A percentile compares a stretch with the other conserved stretches of the same genome.
Evolutionary conservation across 192 early-diverging fungal species (phyloP).

Genomic region (Backusella luteola): DNA sequence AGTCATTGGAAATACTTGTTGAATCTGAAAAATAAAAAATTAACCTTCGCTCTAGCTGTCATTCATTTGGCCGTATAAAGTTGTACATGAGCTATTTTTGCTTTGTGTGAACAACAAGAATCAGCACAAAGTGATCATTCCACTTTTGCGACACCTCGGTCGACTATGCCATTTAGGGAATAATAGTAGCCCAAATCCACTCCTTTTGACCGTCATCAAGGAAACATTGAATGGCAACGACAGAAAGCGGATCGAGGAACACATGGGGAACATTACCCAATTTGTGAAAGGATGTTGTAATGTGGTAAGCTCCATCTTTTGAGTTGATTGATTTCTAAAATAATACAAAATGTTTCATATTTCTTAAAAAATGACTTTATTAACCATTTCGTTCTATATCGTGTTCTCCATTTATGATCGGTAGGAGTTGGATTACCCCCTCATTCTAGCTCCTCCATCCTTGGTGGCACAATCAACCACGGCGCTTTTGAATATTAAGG

Average conservation of each 20-base stretch:
- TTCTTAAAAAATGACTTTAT: not conserved
- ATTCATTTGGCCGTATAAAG: constrained; percentile 15
- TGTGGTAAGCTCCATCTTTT: not conserved
- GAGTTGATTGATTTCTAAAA: not conserved
- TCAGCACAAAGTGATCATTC: constrained; percentile 6
- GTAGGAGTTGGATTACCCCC: constrained; percentile 7
- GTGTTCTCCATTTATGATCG: not conserved
- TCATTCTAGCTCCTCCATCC: not conserved
- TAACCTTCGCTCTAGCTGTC: not conserved
- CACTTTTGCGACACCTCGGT: not conserved
- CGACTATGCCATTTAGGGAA: not conserved
- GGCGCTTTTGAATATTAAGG: not conserved
- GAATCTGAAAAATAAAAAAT: not conserved
- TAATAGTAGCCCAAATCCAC: not conserved
- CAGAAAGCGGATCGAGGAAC: not conserved
- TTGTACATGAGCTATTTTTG: not conserved
- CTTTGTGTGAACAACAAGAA: constrained; percentile 16
- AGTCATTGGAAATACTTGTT: not conserved
- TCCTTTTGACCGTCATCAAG: not conserved
- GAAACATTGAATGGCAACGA: not conserved
- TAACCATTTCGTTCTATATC: not conserved
- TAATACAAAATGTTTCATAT: not conserved
- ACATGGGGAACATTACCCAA: not conserved
- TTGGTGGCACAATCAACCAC: not conserved
- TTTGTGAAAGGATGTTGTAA: constrained; percentile 11